A percentile compares a stretch with the other conserved stretches of the same genome.
Conservation (phyloP, 2,329 filamentous ascomycete species). For the Aaosphaeria pasadenensis region DNA sequence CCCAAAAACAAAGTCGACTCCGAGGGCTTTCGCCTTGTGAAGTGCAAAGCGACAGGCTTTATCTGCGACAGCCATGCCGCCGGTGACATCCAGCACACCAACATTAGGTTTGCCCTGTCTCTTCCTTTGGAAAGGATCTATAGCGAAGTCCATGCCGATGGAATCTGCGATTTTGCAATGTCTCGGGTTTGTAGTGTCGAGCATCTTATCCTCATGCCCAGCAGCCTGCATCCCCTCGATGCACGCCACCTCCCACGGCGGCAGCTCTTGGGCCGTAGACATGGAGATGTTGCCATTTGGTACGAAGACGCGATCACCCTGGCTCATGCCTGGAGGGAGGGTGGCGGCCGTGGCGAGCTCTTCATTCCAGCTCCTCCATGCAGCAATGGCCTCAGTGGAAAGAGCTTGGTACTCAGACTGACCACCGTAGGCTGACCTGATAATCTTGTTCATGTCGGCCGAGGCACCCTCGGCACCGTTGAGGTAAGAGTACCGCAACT, state of each 20-base stretch:
- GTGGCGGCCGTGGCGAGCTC: conserved; percentile 1
- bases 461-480: conserved; percentile 3
- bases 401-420: conserved; percentile 5
- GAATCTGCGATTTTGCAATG: conserved; percentile 20
- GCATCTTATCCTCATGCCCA: conserved; percentile 35
- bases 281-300: conserved; percentile 1
- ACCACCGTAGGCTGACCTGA: conserved; percentile 3
- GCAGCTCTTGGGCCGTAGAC: conserved; percentile 1
- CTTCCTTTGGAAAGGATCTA: conserved; percentile 36
- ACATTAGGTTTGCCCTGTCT: conserved; percentile 16
- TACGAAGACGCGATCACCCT: neutral
- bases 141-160: conserved; percentile 10
- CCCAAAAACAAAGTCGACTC: conserved; percentile 45
- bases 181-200: conserved; percentile 32
- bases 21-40: conserved; percentile 40
- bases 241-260: conserved; percentile 35
- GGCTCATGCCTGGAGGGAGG: conserved; percentile 1
- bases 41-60: conserved; percentile 48
- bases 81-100: conserved; percentile 47
- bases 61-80: conserved; percentile 46
- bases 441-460: conserved; percentile 6
- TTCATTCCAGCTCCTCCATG: conserved; percentile 5
- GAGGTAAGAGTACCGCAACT: neutral
- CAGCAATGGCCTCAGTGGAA: conserved; percentile 3
- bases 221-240: conserved; percentile 36